phyloP scores from a whole-genome alignment of 768 basidiomycete genomes.

The Xerocomellus amylosporus region DNA sequence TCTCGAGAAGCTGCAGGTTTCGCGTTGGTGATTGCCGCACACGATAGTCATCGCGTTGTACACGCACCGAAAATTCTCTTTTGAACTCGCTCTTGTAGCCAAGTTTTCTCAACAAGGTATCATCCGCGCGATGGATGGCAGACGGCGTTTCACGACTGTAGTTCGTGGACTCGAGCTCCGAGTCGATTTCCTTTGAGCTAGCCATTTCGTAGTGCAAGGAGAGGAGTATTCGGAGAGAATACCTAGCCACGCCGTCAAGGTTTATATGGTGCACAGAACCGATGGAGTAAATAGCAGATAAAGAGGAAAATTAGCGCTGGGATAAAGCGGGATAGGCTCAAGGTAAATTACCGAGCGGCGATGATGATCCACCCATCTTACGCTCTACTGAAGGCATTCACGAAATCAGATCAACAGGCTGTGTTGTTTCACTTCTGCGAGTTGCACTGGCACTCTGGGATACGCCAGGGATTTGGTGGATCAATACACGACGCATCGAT shows the following conservation, averaged over 20 bases:
- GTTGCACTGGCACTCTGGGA: neutral
- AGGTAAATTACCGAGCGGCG: neutral
- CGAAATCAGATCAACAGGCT: too few species aligned
- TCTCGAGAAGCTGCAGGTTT: slow-evolving; percentile 17
- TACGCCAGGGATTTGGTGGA: neutral
- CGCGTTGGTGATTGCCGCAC: neutral
- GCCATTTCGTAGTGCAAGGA: slow-evolving; percentile 6
- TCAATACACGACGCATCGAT: neutral
- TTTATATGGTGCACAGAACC: neutral
- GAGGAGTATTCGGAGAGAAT: neutral
- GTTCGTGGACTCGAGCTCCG: slow-evolving; percentile 1
- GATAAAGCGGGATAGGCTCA: neutral
- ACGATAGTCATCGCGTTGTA: neutral
- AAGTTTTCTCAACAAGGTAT: slow-evolving; percentile 19
- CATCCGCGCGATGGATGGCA: slow-evolving; percentile 15
- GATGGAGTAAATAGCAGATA: neutral
- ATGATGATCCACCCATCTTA: neutral
- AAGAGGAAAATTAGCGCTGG: neutral
- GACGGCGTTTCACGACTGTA: slow-evolving; percentile 3
- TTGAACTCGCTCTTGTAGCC: slow-evolving; percentile 29
- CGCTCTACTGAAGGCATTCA: neutral
- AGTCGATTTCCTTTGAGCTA: neutral
- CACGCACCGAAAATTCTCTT: slow-evolving; percentile 24
- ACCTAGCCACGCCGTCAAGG: neutral
- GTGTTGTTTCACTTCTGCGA: neutral